Evolutionary conservation across 2,329 filamentous ascomycete species (phyloP), one percentile per base, ranked within the genome.

Genomic region (Arthrinium phaeospermum): DNA sequence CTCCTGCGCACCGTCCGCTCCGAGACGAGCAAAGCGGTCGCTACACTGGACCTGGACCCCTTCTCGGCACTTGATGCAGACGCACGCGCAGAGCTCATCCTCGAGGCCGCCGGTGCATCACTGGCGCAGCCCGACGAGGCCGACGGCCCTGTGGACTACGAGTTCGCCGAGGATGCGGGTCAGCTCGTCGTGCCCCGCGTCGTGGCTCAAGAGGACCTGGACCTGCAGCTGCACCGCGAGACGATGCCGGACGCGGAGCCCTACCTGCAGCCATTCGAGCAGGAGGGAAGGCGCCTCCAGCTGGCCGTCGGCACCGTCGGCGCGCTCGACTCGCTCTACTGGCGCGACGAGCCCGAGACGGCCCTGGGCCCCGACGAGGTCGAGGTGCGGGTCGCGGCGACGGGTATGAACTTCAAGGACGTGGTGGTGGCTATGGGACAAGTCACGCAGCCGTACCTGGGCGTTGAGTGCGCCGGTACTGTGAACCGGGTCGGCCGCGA

Each of bases 321-420:
- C 8, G 73, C 72, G 8, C 70, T 75, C 13, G 75, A 75, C 68
- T 68, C 69, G 19, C 71, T 77, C 41, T 75, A 74, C 47, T 77
- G 76, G 51, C 73, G 74, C 34, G 75, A 76, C 37, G 57, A 51
- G 13, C 30, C 34, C 1, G 24, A 37, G n/a, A 44, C 72, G 75
- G 8, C 79, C 73, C 30, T 83, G 78, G 45, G 78, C 73, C 1
- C 78, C 81, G 71, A 84, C 77, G 78, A 79, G 83, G 75, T 80
- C 19, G 79, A 80, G 70, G 75, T 81, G 51, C 75, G 74, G 22
- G 76, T 80, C 13, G 70, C 74, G 19, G 79, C 78, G 12, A 74
- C 79, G 14, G 77, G 78, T 3, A 76, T 80, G 61, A 81, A 80
- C 57, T 64, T 67, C 47, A 79, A 79, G 69, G 75, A 77, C 47